phyloP scores from a whole-genome alignment of 1,284 basidiomycete genomes.

The Kwoniella shivajii region DNA sequence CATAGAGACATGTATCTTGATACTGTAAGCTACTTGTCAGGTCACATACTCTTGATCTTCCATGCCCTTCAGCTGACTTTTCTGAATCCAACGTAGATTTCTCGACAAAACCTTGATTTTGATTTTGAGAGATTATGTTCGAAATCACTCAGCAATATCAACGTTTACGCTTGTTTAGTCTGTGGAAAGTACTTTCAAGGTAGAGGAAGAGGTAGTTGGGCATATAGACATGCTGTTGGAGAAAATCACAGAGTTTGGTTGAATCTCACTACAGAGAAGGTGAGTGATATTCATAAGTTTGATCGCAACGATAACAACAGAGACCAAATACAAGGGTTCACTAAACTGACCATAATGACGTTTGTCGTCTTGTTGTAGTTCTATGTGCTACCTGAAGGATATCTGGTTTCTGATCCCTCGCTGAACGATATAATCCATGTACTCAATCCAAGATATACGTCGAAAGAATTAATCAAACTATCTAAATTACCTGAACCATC shows the following conservation, averaged over 20 bases:
- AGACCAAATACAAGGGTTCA: too few relatives aligned
- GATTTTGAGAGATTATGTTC: slow-evolving; percentile 99
- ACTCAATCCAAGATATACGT: slow-evolving; percentile 75
- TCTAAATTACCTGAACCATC: slow-evolving; percentile 64
- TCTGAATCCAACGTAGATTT: slow-evolving; percentile 70
- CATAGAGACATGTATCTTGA: slow-evolving; percentile 92
- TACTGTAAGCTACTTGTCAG: slow-evolving; percentile 66
- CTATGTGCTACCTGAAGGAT: slow-evolving; percentile 97
- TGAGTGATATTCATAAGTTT: slow-evolving; percentile 48
- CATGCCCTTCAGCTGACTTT: too few relatives aligned
- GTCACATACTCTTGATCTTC: slow-evolving; percentile 5
- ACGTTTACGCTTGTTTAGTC: slow-evolving; percentile 96
- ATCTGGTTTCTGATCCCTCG: slow-evolving; percentile 91
- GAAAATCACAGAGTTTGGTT: slow-evolving; percentile 99
- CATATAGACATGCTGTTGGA: slow-evolving; percentile 95
- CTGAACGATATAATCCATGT: slow-evolving; percentile 92
- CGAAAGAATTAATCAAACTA: slow-evolving; percentile 57
- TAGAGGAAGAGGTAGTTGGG: slow-evolving; percentile 86
- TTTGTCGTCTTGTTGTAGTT: slow-evolving; percentile 61
- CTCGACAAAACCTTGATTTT: slow-evolving; percentile 87
- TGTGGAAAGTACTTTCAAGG: slow-evolving; percentile 99
- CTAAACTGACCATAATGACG: background rate
- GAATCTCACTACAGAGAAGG: slow-evolving; percentile 89
- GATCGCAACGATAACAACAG: too few relatives aligned
- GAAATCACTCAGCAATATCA: slow-evolving; percentile 92